Percentiles rank a stretch among this genome's conserved stretches.
These are phyloP conservation scores for Xylariaceae sp. DNA, from an alignment of 2,329 filamentous ascomycete genomes.

Conservation along the genomic window DNA sequence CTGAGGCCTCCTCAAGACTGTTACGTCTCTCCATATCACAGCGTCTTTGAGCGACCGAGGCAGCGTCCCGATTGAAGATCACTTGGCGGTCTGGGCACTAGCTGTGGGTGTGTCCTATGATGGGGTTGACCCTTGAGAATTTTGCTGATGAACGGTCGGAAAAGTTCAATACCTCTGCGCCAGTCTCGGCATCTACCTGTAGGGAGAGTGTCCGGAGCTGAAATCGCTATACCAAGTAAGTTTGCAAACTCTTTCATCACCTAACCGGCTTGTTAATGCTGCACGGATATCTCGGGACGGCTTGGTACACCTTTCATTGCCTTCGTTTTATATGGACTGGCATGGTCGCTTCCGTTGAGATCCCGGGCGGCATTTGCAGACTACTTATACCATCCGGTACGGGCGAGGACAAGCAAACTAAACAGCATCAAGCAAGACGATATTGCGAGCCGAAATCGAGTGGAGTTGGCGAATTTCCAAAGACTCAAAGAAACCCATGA, in stretches of 20 bases:
- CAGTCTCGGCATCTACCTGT: conserved; percentile 39
- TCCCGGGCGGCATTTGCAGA: conserved; percentile 52
- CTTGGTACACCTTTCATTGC: conserved; percentile 54
- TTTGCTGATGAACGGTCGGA: conserved; percentile 51
- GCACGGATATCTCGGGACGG: conserved; percentile 58
- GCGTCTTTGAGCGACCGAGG: conserved; percentile 45
- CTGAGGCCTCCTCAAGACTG: conserved; percentile 50
- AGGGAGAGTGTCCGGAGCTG: conserved; percentile 57
- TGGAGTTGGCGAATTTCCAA: conserved; percentile 49
- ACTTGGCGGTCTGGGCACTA: conserved; percentile 32
- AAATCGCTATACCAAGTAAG: conserved; percentile 57
- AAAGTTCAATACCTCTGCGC: conserved; percentile 41
- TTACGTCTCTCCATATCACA: conserved; percentile 53
- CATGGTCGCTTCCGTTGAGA: conserved; percentile 48
- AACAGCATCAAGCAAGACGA: conserved; percentile 45
- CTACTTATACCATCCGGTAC: conserved; percentile 51
- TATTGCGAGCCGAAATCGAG: conserved; percentile 44
- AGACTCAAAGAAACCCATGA: conserved; percentile 50
- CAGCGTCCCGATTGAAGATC: conserved; percentile 31
- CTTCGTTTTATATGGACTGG: conserved; percentile 50
- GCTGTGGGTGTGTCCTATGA: conserved; percentile 51
- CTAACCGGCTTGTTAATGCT: not conserved
- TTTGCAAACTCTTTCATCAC: conserved; percentile 9
- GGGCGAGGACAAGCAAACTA: conserved; percentile 52
- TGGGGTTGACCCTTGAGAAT: conserved; percentile 50